phyloP scores from a whole-genome alignment of 345 rosid genomes.

The Rhodamnia rubescens region DNA sequence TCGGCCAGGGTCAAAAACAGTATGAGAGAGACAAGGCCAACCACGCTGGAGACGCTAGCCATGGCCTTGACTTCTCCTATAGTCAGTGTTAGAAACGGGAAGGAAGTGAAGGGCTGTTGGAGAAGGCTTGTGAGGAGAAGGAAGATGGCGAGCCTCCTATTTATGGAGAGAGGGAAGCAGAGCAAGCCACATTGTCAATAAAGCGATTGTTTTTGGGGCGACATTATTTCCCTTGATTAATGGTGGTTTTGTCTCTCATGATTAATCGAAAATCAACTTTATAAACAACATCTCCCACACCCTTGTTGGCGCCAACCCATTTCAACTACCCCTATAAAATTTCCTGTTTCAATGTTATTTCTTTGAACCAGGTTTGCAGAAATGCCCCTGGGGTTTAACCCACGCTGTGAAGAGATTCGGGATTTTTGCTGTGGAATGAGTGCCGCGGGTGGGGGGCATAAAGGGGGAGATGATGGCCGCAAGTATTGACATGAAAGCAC shows the following conservation, averaged over 20 bases:
- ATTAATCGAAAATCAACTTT: neutral
- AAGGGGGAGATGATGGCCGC: neutral
- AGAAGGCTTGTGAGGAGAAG: neutral
- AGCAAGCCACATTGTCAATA: neutral
- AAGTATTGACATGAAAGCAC: neutral
- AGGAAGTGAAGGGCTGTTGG: neutral
- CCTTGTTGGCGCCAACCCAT: neutral
- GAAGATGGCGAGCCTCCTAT: neutral
- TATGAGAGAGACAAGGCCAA: neutral
- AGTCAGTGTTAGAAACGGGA: neutral
- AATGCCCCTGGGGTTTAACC: neutral
- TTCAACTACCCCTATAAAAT: neutral
- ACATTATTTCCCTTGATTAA: conserved; percentile 2
- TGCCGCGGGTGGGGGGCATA: neutral
- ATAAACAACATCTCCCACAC: neutral
- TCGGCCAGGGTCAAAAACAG: neutral
- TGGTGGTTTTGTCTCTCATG: neutral
- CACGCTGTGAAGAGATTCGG: neutral
- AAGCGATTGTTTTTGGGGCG: neutral
- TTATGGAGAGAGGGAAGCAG: neutral
- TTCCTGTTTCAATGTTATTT: neutral
- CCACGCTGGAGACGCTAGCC: neutral
- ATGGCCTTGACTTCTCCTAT: neutral
- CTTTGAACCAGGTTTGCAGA: neutral
- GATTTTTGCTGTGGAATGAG: neutral